These are phyloP conservation scores for Cercophora sp. DNA, from an alignment of 495 filamentous ascomycete genomes.

Conservation along the genomic window DNA sequence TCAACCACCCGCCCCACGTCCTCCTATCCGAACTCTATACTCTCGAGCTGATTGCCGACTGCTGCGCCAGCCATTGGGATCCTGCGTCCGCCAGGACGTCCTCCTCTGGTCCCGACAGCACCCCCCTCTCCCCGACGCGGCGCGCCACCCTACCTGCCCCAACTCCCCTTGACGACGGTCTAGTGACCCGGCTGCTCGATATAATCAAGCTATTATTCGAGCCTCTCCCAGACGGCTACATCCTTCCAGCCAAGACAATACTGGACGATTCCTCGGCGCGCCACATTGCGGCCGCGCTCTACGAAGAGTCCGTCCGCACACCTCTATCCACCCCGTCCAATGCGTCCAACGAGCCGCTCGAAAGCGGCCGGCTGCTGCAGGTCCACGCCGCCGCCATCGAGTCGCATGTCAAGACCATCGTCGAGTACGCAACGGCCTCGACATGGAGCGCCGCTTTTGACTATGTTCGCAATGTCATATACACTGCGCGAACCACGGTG, in stretches of 20 bases:
- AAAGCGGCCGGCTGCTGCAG: conserved; percentile 28
- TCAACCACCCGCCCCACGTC: conserved; percentile 49
- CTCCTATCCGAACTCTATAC: conserved; percentile 58
- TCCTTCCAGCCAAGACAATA: conserved; percentile 42
- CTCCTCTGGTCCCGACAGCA: conserved; percentile 21
- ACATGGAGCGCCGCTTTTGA: conserved; percentile 57
- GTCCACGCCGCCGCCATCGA: conserved; percentile 40
- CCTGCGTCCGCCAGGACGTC: conserved; percentile 8
- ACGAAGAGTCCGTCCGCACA: conserved; percentile 33
- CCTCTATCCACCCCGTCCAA: conserved; percentile 29
- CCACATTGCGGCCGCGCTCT: conserved; percentile 25
- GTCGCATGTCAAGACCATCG: conserved; percentile 43
- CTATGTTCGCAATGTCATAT: conserved; percentile 46
- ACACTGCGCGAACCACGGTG: conserved; percentile 42
- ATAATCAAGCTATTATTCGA: conserved; percentile 41
- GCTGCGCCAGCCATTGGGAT: conserved; percentile 55
- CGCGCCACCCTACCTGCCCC: conserved; percentile 24
- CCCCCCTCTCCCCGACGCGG: conserved; percentile 23
- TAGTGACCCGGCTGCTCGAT: conserved; percentile 41
- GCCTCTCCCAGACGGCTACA: conserved; percentile 46
- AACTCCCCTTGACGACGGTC: conserved; percentile 32
- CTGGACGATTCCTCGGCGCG: conserved; percentile 38
- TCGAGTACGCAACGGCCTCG: conserved; percentile 58
- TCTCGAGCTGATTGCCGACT: conserved; percentile 59
- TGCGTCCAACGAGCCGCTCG: conserved; percentile 39